Conservation (phyloP, 345 rosid genomes). For the Eutrema heterophyllum region DNA sequence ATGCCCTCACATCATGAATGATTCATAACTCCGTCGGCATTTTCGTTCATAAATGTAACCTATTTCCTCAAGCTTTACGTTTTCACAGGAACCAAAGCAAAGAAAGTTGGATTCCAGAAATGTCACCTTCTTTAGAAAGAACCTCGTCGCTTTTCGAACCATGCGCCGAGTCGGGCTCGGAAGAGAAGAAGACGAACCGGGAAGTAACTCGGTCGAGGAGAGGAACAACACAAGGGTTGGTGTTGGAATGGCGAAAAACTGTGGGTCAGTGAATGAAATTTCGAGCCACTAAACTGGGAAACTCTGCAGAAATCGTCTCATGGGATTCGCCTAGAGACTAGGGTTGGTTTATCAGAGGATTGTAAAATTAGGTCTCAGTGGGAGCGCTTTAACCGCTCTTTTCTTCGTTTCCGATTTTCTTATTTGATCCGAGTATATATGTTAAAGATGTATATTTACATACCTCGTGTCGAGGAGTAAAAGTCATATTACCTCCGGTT, state of each 20-base stretch:
- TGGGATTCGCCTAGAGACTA: slow-evolving; percentile 7
- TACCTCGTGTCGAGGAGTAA: too few relatives aligned
- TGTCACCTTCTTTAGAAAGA: too few relatives aligned
- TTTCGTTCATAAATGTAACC: too few relatives aligned
- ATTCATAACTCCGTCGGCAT: too few relatives aligned
- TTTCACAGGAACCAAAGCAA: too few relatives aligned
- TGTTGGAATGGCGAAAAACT: neutral
- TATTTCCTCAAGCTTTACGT: too few relatives aligned
- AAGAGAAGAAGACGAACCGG: slow-evolving; percentile 35
- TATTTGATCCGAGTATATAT: neutral
- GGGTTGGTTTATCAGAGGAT: slow-evolving; percentile 24
- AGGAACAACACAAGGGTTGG: neutral
- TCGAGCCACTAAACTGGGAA: slow-evolving; percentile 18
- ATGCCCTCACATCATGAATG: too few relatives aligned
- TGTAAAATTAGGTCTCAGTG: neutral
- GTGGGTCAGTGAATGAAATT: slow-evolving; percentile 13
- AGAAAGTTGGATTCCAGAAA: too few relatives aligned
- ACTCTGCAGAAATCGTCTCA: slow-evolving; percentile 32
- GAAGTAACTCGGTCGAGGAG: neutral
- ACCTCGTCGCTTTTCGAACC: too few relatives aligned
- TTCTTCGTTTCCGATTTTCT: neutral
- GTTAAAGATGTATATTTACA: too few relatives aligned
- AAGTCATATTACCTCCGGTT: too few relatives aligned
- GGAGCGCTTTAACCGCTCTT: slow-evolving; percentile 3
- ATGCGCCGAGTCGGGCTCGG: slow-evolving; percentile 22